Evolutionary conservation across 1,284 basidiomycete genomes (phyloP).

Genomic region (Leccinum ambiguum): DNA sequence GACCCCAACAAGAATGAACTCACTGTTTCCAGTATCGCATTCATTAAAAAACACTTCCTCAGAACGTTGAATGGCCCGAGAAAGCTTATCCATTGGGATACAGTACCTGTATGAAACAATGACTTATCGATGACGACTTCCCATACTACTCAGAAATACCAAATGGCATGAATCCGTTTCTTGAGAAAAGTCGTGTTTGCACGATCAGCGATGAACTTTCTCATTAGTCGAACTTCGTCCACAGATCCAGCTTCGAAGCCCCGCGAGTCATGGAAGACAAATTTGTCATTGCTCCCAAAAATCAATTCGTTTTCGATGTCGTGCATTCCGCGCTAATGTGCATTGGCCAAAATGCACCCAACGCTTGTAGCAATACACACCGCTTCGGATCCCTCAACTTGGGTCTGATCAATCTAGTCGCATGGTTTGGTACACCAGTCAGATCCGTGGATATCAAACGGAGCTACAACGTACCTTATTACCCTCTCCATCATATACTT

Average conservation of each 20-base stretch:
- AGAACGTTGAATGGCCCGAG: neutral
- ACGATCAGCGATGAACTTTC: neutral
- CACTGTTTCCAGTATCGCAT: neutral
- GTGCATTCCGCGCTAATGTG: neutral
- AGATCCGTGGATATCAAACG: neutral
- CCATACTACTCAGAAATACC: neutral
- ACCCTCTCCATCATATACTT: constrained; percentile 1
- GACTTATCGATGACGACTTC: neutral
- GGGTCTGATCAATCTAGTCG: neutral
- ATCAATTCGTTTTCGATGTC: neutral
- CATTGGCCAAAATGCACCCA: neutral
- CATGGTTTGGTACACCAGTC: neutral
- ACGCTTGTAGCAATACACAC: neutral
- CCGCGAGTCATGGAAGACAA: neutral
- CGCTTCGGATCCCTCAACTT: neutral
- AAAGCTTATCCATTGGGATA: neutral
- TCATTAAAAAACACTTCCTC: constrained; percentile 1
- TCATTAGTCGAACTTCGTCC: neutral
- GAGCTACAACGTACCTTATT: neutral
- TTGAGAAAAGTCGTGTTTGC: neutral
- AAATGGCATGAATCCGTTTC: constrained; percentile 1
- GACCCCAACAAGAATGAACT: neutral
- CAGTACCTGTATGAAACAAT: neutral
- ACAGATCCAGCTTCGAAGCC: constrained; percentile 2
- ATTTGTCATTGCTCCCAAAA: constrained; percentile 1